Conservation (phyloP, 768 basidiomycete species). For the Lactarius sp. region DNA sequence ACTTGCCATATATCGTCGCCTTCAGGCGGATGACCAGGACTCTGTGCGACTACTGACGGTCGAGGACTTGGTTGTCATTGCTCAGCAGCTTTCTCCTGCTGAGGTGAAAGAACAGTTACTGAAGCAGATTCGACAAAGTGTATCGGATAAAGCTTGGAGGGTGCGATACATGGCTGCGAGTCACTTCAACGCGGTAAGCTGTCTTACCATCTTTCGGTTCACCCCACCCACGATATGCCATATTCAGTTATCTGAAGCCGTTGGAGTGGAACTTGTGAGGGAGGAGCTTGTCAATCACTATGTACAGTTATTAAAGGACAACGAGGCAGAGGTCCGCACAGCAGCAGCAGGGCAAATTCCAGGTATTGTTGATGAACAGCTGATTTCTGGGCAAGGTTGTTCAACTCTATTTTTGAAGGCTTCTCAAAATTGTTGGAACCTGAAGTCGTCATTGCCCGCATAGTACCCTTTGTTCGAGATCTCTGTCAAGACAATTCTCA, state of each 20-base stretch:
- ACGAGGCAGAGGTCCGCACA: slow-evolving; percentile 97
- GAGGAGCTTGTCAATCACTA: slow-evolving; percentile 93
- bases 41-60: slow-evolving; percentile 94
- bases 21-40: slow-evolving; percentile 96
- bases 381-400: slow-evolving; percentile 16
- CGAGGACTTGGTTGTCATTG: slow-evolving; percentile 91
- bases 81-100: slow-evolving; percentile 73
- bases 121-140: slow-evolving; percentile 81
- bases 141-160: slow-evolving; percentile 96
- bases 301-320: slow-evolving; percentile 92
- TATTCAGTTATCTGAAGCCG: slow-evolving; percentile 78
- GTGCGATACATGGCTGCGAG: slow-evolving; percentile 98
- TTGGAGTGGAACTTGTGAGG: slow-evolving; percentile 83
- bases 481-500: slow-evolving; percentile 91
- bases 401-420: slow-evolving; percentile 43
- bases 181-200: slow-evolving; percentile 86
- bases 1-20: slow-evolving; percentile 86
- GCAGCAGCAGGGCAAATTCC: slow-evolving; percentile 96
- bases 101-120: slow-evolving; percentile 90
- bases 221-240: slow-evolving; percentile 7
- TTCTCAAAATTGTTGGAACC: slow-evolving; percentile 92
- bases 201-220: neutral
- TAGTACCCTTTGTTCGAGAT: slow-evolving; percentile 93
- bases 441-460: slow-evolving; percentile 87
- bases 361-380: slow-evolving; percentile 44